Evolutionary conservation across 2,329 filamentous ascomycete genomes (phyloP).

Genomic region (Pseudocercospora eumusae): DNA sequence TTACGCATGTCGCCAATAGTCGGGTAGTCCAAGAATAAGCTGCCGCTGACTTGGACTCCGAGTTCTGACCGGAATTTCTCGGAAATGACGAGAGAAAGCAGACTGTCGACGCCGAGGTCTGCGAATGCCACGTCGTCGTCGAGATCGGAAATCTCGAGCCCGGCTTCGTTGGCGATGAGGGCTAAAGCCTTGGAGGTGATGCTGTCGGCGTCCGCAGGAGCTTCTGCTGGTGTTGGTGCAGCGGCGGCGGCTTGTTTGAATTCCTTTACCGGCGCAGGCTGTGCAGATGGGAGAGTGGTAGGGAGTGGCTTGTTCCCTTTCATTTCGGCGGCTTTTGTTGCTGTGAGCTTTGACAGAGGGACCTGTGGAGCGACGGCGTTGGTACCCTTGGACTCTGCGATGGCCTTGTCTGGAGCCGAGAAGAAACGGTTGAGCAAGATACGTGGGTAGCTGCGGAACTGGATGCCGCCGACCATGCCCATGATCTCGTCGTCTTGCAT

Average conservation of each 20-base stretch:
- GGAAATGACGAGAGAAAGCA: conserved; percentile 42
- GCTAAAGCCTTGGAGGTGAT: conserved; percentile 26
- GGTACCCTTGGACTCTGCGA: background rate
- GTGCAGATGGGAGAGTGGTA: conserved; percentile 27
- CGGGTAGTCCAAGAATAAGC: conserved; percentile 35
- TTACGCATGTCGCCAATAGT: conserved; percentile 27
- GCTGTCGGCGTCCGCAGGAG: conserved; percentile 49
- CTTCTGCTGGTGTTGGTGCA: conserved; percentile 23
- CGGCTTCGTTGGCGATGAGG: conserved; percentile 38
- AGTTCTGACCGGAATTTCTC: conserved; percentile 40
- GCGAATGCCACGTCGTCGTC: conserved; percentile 34
- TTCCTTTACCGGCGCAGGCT: conserved; percentile 49
- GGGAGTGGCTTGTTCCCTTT: conserved; percentile 36
- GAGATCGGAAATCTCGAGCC: conserved; percentile 31
- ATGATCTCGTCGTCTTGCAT: conserved; percentile 26
- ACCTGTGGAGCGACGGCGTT: conserved; percentile 32
- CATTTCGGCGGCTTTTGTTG: conserved; percentile 34
- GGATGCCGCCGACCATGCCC: conserved; percentile 38
- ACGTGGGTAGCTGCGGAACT: conserved; percentile 67
- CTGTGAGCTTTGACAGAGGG: conserved; percentile 29
- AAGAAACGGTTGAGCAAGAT: conserved; percentile 66
- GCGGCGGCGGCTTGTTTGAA: conserved; percentile 42
- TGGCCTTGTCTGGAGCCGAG: conserved; percentile 53
- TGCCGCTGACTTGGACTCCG: conserved; percentile 33
- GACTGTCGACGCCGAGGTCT: conserved; percentile 42